Base-by-base conservation (phyloP, 2,329 filamentous ascomycete genomes). In the Cordyceps cicadae region DNA sequence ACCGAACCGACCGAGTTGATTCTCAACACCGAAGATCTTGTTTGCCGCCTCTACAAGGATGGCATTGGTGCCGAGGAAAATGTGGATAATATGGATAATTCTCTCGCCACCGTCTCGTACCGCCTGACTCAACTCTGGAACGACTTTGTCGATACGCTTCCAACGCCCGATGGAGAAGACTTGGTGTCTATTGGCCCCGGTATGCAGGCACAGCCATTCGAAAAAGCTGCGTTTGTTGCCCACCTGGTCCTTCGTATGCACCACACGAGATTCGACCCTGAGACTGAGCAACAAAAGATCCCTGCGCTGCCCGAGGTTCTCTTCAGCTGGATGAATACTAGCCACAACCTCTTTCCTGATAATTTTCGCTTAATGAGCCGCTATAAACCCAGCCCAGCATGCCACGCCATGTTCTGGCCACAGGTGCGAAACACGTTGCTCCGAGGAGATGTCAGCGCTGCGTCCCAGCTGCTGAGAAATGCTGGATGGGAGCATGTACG, bases 331-430 rank as follows among this genome's bases (percentile, higher is more conserved):
- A 79, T 96, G 64, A 82, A 89, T 59, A 79, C 80, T 17, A 83
- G 90, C 68, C 90, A 96, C 69, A 85, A 89, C 64, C 81, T 87
- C 29, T 89, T 89, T 67, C 80, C 81, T 2, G 80, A 84, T 56
- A 88, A 92, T 67, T 77, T 89, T 26, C 78, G 84, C 43, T 79
- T 85, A 4, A 81, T 97, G 26, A 76, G 83, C 63, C 79, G 80
- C 32, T 75, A 86, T 66, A 80, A 80, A 51, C 89, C 89, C 0
- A 89, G 89, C 62, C 90, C 92, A 24, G 88, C 90, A 2, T 85
- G 85, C 49, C 89, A 94, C 68, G 77, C 81, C 29, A 78, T 88
- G 41, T 97, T 91, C 74, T 97, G 93, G 93, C 89, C 92, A 69
- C 86, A 86, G 1, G 77, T 96, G n/a, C 89, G 87, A 66, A 84